A percentile compares a stretch with the other conserved stretches of the same genome.
These are phyloP conservation scores for Babesia bigemina DNA, from an alignment of 169 alveolate genomes.

Conservation along the genomic window DNA sequence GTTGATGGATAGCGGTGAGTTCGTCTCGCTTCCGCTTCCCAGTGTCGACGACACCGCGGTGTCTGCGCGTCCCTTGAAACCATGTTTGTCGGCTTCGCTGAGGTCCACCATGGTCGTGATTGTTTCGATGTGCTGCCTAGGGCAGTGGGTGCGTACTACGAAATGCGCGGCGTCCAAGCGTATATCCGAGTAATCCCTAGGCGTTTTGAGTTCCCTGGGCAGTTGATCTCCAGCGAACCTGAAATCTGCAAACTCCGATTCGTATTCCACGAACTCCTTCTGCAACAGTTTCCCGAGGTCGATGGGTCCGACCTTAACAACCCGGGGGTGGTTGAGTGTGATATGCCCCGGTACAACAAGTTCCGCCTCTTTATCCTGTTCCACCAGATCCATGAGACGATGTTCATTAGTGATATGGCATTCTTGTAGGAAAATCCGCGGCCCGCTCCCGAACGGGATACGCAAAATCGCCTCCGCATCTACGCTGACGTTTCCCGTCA, in stretches of 20 bases:
- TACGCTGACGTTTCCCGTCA: constrained; percentile 25
- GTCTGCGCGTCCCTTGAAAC: background rate
- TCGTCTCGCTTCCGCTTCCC: constrained; percentile 14
- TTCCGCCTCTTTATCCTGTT: constrained; percentile 29
- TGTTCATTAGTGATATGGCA: background rate
- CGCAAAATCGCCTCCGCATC: constrained; percentile 9
- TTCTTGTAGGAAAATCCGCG: constrained; percentile 32
- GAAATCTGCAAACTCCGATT: constrained; percentile 60
- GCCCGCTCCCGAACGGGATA: constrained; percentile 12
- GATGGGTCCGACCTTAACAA: constrained; percentile 20
- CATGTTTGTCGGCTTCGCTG: background rate
- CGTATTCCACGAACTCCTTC: constrained; percentile 40
- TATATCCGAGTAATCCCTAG: constrained; percentile 14
- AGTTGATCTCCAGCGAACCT: constrained; percentile 45
- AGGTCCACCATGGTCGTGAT: constrained; percentile 33
- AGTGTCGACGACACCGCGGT: background rate
- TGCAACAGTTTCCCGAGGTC: constrained; percentile 21
- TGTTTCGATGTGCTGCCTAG: constrained; percentile 12
- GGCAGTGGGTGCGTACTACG: constrained; percentile 31
- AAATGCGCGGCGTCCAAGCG: constrained; percentile 15
- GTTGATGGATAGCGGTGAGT: constrained; percentile 26
- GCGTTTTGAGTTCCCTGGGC: constrained; percentile 61
- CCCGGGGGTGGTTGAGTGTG: constrained; percentile 24
- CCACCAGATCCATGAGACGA: constrained; percentile 4
- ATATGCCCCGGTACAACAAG: constrained; percentile 22